A percentile compares a stretch with the other conserved stretches of the same genome.
These are phyloP conservation scores for Phytophthora sojae DNA, from an alignment of 352 stramenopile genomes.

Conservation along the genomic window DNA sequence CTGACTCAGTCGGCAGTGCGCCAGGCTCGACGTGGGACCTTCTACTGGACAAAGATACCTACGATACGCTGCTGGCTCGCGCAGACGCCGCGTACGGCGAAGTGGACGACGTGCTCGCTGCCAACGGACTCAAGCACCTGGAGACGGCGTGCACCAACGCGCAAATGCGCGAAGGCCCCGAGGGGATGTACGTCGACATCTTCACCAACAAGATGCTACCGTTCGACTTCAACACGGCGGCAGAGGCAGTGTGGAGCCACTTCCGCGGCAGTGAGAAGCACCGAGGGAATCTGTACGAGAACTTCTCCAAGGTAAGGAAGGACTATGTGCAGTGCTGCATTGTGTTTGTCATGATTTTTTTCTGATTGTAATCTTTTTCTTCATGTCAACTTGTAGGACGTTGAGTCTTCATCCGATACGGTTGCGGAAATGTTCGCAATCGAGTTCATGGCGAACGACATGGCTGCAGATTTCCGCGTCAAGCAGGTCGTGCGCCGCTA, in stretches of 20 bases:
- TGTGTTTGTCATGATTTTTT: background rate
- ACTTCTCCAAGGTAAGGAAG: slow-evolving; percentile 43
- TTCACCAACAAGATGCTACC: slow-evolving; percentile 59
- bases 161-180: slow-evolving; percentile 43
- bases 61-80: slow-evolving; percentile 40
- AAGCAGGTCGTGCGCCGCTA: slow-evolving; percentile 49
- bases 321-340: background rate
- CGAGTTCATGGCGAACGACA: slow-evolving; percentile 42
- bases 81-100: slow-evolving; percentile 44
- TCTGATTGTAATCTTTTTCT: background rate
- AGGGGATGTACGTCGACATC: slow-evolving; percentile 52
- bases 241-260: slow-evolving; percentile 51
- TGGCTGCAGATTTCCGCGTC: slow-evolving; percentile 41
- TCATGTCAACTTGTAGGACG: slow-evolving; percentile 20
- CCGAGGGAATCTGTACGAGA: slow-evolving; percentile 51
- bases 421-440: slow-evolving; percentile 47
- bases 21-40: slow-evolving; percentile 39
- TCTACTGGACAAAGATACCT: slow-evolving; percentile 45
- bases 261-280: slow-evolving; percentile 57
- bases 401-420: slow-evolving; percentile 47
- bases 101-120: slow-evolving; percentile 45
- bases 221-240: slow-evolving; percentile 51
- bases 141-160: slow-evolving; percentile 45
- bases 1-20: slow-evolving; percentile 4
- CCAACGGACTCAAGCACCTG: slow-evolving; percentile 46